These are phyloP conservation scores for Ceratobasidium sp. DNA, from an alignment of 1,284 basidiomycete species.

Conservation along the genomic window DNA sequence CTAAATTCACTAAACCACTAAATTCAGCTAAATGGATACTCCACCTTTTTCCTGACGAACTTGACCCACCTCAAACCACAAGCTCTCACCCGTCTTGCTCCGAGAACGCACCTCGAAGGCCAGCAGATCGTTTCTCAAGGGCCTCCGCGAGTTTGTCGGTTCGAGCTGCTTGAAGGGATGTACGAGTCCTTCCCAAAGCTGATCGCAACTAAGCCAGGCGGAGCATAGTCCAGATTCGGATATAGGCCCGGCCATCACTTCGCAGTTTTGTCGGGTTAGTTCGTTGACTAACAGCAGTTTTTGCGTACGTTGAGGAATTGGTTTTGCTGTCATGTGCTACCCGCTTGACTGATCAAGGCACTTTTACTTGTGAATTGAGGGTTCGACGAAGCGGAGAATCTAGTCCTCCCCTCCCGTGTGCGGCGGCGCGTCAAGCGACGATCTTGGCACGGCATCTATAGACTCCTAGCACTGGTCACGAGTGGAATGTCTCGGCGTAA, in stretches of 20 bases:
- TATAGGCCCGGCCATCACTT: not conserved
- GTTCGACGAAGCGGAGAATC: constrained; percentile 11
- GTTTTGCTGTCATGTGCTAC: constrained; percentile 29
- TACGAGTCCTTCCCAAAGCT: no score
- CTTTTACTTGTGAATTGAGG: not conserved
- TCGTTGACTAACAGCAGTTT: not conserved
- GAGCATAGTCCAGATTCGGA: constrained; percentile 2
- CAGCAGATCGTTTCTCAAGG: no score
- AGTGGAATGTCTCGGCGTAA: constrained; percentile 32
- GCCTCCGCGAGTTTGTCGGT: no score
- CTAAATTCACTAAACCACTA: no score
- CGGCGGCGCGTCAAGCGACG: not conserved
- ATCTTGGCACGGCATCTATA: not conserved
- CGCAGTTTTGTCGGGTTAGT: constrained; percentile 33
- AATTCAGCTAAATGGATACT: no score
- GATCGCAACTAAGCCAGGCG: no score
- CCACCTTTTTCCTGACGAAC: no score
- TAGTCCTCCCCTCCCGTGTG: not conserved
- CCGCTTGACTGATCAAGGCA: not conserved
- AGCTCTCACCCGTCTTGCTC: no score
- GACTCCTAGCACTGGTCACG: constrained; percentile 18
- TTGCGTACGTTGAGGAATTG: not conserved
- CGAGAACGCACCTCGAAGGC: no score
- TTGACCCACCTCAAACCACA: no score
- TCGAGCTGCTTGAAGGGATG: no score